Base-by-base conservation (phyloP, 2,329 filamentous ascomycete genomes). In the Ophiocordyceps polyrhachis-furcata region DNA sequence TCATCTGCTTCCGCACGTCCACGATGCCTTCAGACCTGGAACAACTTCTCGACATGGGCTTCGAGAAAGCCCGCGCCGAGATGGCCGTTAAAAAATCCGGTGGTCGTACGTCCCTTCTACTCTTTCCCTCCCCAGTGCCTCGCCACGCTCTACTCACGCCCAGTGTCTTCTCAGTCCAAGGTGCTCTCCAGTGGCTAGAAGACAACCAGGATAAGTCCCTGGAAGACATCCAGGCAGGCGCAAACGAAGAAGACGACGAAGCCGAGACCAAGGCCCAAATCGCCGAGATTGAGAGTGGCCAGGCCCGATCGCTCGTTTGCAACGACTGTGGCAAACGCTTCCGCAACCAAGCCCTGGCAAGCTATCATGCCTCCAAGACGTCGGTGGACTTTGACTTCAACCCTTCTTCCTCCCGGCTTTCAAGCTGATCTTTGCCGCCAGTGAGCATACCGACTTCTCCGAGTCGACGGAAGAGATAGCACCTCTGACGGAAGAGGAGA, bases 251-350 rank as follows among this genome's bases (percentile, higher is more conserved):
- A 25, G 64, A 71, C 4, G 64, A 67, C 3, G 69, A 74, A 9
- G 70, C 69, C 2, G 69, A 50, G 14, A 68, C 67, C 6, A 64
- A 67, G 42, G 68, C 71, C 31, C 69, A 81, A 53, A 73, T 76
- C 12, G 73, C 78, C 5, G 72, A 76, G n/a, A 67, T 88, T 3
- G 70, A 83, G 53, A 74, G 75, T 2, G 84, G 81, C 47, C 76
- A 81, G 55, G 68, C 75, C 46, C 75, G 78, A 56, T 93, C 86
- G 43, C 76, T 96, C 45, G 73, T 93, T 43, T 98, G 91, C 72
- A 91, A 94, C 51, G 89, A 95, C 46, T 98, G 91, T 58, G 82
- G 83, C 57, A 95, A 94, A 71, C 82, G 79, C 58, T 93, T 98
- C 64, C 74, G 84, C 52, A 85, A 77, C 55, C 76, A 81, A 51